phyloP scores from a whole-genome alignment of 2,329 filamentous ascomycete genomes.

The Fusarium xyrophilum region DNA sequence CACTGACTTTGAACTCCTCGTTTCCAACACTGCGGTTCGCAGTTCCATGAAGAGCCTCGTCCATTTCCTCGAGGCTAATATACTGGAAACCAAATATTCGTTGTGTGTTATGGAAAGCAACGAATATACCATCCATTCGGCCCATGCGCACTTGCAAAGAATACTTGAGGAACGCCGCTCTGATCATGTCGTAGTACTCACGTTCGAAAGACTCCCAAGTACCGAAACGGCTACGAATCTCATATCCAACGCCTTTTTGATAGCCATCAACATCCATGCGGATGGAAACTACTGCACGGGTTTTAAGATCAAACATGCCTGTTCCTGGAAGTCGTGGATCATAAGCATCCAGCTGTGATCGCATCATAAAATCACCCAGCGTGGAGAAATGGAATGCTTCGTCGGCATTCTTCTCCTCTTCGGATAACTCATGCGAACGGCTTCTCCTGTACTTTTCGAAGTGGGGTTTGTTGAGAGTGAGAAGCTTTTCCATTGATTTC shows the following conservation, averaged over 20 bases:
- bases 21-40: slow-evolving; percentile 72
- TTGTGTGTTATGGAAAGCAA: slow-evolving; percentile 93
- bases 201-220: slow-evolving; percentile 91
- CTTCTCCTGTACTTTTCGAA: slow-evolving; percentile 83
- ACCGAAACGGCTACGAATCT: slow-evolving; percentile 78
- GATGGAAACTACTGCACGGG: slow-evolving; percentile 86
- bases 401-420: slow-evolving; percentile 73
- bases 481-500: slow-evolving; percentile 94
- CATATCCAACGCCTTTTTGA: slow-evolving; percentile 81
- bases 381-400: slow-evolving; percentile 90
- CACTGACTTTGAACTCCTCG: slow-evolving; percentile 82
- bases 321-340: slow-evolving; percentile 86
- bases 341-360: slow-evolving; percentile 91
- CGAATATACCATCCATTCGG: slow-evolving; percentile 97
- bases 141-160: slow-evolving; percentile 96
- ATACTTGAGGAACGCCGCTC: slow-evolving; percentile 94
- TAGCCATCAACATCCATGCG: slow-evolving; percentile 82
- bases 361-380: slow-evolving; percentile 87
- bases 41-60: slow-evolving; percentile 85
- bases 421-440: slow-evolving; percentile 71
- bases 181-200: slow-evolving; percentile 96
- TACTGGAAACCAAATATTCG: slow-evolving; percentile 99
- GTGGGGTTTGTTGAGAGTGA: slow-evolving; percentile 81
- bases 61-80: slow-evolving; percentile 85
- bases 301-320: slow-evolving; percentile 97